Percentiles rank a stretch among this genome's conserved stretches.
Evolutionary conservation across 768 basidiomycete species (phyloP).

Genomic region (Lentinula raphanica): DNA sequence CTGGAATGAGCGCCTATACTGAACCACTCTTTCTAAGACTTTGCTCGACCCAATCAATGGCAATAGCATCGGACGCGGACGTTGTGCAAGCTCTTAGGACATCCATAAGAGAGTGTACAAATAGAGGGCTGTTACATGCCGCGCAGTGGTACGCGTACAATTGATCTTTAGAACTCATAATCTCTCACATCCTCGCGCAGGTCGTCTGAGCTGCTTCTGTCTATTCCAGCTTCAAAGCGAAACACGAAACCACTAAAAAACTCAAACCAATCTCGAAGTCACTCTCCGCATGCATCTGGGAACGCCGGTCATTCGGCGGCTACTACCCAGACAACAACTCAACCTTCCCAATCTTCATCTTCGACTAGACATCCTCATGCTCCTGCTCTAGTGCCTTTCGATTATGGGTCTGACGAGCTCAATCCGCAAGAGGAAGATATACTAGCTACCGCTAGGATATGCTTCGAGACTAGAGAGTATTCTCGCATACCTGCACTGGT

Average conservation of each 20-base stretch:
- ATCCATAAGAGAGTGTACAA: constrained; percentile 68
- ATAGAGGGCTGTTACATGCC: constrained; percentile 63
- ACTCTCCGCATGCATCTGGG: constrained; percentile 36
- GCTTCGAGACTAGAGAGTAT: constrained; percentile 75
- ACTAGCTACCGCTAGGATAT: constrained; percentile 67
- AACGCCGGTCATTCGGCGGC: constrained; percentile 29
- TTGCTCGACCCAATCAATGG: neutral
- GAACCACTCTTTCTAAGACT: no score
- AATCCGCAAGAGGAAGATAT: constrained; percentile 65
- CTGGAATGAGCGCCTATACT: no score
- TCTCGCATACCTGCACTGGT: constrained; percentile 66
- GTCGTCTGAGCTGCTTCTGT: constrained; percentile 72
- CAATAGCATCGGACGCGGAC: constrained; percentile 31
- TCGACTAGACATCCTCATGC: constrained; percentile 30
- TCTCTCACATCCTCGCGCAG: constrained; percentile 29
- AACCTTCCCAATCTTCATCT: constrained; percentile 17
- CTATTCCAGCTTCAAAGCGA: constrained; percentile 44
- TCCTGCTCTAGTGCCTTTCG: constrained; percentile 25
- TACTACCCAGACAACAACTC: constrained; percentile 24
- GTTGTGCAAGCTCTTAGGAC: constrained; percentile 52
- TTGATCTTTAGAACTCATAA: constrained; percentile 12
- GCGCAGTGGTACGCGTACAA: constrained; percentile 63
- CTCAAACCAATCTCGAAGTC: constrained; percentile 52
- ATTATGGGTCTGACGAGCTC: constrained; percentile 36
- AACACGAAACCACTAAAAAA: constrained; percentile 39